A percentile compares a stretch with the other conserved stretches of the same genome.
Conservation (phyloP, 805 yeast species). For the Middelhovenomyces tepae region DNA sequence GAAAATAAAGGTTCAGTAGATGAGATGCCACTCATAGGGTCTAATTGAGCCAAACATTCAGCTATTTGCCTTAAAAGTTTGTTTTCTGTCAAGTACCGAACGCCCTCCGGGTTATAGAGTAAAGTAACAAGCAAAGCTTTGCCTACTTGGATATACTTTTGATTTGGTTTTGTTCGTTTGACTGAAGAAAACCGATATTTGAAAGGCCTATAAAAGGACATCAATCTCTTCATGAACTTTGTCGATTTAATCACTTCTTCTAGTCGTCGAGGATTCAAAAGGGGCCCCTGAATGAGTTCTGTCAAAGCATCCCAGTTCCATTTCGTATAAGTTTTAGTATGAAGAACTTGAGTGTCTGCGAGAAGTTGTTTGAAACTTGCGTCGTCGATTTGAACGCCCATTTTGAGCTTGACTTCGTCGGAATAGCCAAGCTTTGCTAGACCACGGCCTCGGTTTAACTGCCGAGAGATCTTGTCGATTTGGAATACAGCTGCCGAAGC, state of each 20-base stretch:
- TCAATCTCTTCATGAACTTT: constrained; percentile 72
- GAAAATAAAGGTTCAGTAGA: constrained; percentile 72
- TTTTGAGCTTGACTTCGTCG: constrained; percentile 22
- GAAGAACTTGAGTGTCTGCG: constrained; percentile 57
- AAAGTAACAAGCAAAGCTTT: constrained; percentile 63
- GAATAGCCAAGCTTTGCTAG: constrained; percentile 1
- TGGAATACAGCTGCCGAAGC: constrained; percentile 37
- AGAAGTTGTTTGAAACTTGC: constrained; percentile 56
- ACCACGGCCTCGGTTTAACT: constrained; percentile 15
- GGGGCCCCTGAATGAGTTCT: constrained; percentile 74
- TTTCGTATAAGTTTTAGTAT: constrained; percentile 65
- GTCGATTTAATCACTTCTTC: constrained; percentile 74
- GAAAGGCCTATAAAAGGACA: constrained; percentile 87
- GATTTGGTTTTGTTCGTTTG: constrained; percentile 41
- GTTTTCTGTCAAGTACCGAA: constrained; percentile 54
- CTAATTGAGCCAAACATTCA: constrained; percentile 79
- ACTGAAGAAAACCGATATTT: constrained; percentile 66
- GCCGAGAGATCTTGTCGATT: constrained; percentile 32
- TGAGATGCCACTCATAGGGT: constrained; percentile 65
- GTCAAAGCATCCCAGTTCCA: constrained; percentile 84
- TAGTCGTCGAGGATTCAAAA: constrained; percentile 59
- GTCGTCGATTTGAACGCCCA: constrained; percentile 48
- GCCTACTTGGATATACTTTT: constrained; percentile 61
- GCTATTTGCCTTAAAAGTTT: constrained; percentile 82
- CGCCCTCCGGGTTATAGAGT: constrained; percentile 55